These are phyloP conservation scores for Leccinum disarticulatum DNA, from an alignment of 768 basidiomycete genomes.

Conservation along the genomic window DNA sequence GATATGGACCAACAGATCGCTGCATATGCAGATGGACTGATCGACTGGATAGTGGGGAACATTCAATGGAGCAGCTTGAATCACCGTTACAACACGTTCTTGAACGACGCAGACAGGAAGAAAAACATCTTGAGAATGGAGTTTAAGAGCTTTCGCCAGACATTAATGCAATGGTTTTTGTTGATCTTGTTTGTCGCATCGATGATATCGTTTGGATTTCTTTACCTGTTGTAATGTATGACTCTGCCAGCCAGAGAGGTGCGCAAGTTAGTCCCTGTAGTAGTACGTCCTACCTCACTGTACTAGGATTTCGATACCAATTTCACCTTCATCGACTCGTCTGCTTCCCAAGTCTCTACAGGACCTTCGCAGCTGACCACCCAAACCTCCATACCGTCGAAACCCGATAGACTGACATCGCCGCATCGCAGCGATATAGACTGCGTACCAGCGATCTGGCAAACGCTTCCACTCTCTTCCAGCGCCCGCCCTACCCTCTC, in stretches of 20 bases:
- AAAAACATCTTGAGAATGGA: slow-evolving; percentile 22
- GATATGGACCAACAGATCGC: slow-evolving; percentile 20
- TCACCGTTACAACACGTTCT: slow-evolving; percentile 28
- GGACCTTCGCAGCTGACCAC: slow-evolving; percentile 57
- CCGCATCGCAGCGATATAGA: slow-evolving; percentile 27
- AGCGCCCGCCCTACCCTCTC: slow-evolving; percentile 46
- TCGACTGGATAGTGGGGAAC: slow-evolving; percentile 28
- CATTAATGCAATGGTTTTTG: slow-evolving; percentile 1
- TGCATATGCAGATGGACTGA: slow-evolving; percentile 26
- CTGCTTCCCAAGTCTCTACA: slow-evolving; percentile 56
- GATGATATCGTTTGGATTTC: slow-evolving; percentile 8
- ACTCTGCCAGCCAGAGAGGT: neutral
- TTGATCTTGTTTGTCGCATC: slow-evolving; percentile 10
- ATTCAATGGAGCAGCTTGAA: slow-evolving; percentile 30
- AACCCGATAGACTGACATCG: slow-evolving; percentile 39
- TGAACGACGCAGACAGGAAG: slow-evolving; percentile 21
- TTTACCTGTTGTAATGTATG: neutral
- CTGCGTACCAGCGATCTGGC: slow-evolving; percentile 26
- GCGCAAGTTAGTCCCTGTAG: neutral
- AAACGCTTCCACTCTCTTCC: slow-evolving; percentile 35
- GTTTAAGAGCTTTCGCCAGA: slow-evolving; percentile 2
- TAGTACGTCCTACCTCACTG: neutral
- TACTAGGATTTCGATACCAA: neutral
- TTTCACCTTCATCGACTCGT: slow-evolving; percentile 36
- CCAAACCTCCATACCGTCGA: slow-evolving; percentile 56